These are phyloP conservation scores for Buddleja alternifolia DNA, from an alignment of 257 asterid species.

Conservation along the genomic window DNA sequence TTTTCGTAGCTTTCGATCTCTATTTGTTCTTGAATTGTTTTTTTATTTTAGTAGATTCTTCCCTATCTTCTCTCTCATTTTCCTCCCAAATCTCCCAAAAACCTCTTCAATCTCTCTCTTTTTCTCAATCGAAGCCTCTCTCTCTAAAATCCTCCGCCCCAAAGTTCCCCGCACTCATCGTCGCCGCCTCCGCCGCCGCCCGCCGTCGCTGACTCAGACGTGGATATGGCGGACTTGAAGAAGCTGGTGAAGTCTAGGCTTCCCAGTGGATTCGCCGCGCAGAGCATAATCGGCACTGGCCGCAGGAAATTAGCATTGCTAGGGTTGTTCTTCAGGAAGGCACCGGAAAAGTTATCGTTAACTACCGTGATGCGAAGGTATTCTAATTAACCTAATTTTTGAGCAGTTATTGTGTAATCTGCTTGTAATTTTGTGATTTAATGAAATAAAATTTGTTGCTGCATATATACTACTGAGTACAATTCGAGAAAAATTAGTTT, in stretches of 20 bases:
- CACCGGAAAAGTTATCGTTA: constrained; percentile 64
- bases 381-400: too few relatives aligned
- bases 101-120: too few relatives aligned
- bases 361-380: constrained; percentile 67
- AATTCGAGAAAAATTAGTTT: too few relatives aligned
- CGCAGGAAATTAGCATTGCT: constrained; percentile 61
- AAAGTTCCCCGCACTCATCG: constrained; percentile 26
- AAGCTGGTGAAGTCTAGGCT: constrained; percentile 57
- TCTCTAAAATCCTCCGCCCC: constrained; percentile 19
- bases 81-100: too few relatives aligned
- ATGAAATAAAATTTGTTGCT: too few relatives aligned
- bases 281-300: constrained; percentile 61
- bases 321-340: constrained; percentile 68
- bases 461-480: too few relatives aligned
- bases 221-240: constrained; percentile 46
- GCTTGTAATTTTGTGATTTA: too few relatives aligned
- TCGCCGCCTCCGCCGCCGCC: constrained; percentile 37
- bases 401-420: too few relatives aligned
- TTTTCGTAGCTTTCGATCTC: too few relatives aligned
- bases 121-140: constrained; percentile 28
- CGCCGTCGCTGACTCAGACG: constrained; percentile 26
- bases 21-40: too few relatives aligned
- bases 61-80: too few relatives aligned
- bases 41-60: too few relatives aligned
- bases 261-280: constrained; percentile 73